Conservation (phyloP, 768 basidiomycete genomes). For the Panaeolus cyanescens region DNA sequence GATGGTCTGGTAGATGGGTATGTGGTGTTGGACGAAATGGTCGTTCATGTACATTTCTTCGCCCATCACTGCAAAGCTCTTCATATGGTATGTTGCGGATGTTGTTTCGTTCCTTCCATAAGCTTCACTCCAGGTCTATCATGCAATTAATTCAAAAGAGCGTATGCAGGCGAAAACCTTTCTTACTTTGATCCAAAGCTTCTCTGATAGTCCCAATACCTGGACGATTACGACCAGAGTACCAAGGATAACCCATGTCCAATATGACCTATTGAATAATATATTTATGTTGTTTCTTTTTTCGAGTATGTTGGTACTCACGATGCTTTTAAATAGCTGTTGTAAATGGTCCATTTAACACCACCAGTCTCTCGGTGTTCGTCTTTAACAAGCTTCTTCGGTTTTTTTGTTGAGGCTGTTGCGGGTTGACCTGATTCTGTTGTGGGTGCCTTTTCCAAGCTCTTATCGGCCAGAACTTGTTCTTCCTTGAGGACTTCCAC, state of each 20-base stretch:
- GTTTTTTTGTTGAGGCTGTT: constrained; percentile 50
- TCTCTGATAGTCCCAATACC: constrained; percentile 57
- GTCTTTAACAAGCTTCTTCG: constrained; percentile 75
- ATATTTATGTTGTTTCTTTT: too few species aligned
- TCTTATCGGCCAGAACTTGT: constrained; percentile 30
- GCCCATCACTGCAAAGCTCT: constrained; percentile 36
- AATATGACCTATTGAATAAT: constrained; percentile 71
- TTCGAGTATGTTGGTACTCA: constrained; percentile 41
- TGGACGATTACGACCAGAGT: constrained; percentile 52
- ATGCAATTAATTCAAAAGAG: not conserved
- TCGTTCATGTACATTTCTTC: constrained; percentile 40
- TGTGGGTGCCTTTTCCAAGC: constrained; percentile 24
- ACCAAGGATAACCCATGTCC: constrained; percentile 61
- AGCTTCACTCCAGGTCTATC: constrained; percentile 68
- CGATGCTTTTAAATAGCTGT: constrained; percentile 73
- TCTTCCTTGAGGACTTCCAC: constrained; percentile 51
- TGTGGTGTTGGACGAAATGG: constrained; percentile 25
- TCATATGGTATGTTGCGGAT: constrained; percentile 31
- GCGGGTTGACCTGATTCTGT: constrained; percentile 25
- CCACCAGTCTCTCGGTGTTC: constrained; percentile 81
- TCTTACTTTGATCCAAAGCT: constrained; percentile 73
- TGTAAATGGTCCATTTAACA: constrained; percentile 77
- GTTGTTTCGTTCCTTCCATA: constrained; percentile 32
- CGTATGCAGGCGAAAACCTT: not conserved
- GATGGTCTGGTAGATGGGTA: constrained; percentile 23